These are phyloP conservation scores for Glycine latifolia DNA, from an alignment of 306 rosid genomes.

Conservation along the genomic window DNA sequence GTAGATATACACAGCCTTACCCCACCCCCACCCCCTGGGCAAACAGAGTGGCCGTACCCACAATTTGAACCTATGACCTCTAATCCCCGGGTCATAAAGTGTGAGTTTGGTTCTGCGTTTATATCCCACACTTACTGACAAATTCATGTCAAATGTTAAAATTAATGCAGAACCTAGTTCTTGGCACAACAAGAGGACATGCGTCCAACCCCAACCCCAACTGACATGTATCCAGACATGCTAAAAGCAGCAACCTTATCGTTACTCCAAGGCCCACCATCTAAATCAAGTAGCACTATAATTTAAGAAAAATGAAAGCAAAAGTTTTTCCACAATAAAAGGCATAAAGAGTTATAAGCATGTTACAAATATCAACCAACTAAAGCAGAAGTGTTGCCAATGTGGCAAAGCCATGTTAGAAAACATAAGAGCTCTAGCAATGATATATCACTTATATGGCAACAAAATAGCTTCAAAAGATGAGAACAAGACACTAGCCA, in stretches of 20 bases:
- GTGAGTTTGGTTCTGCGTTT: too few relatives aligned
- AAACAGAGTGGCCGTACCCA: not conserved
- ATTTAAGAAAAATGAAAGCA: conserved; percentile 1
- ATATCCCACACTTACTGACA: too few relatives aligned
- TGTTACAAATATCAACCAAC: not conserved
- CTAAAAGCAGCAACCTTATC: not conserved
- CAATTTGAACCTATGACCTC: not conserved
- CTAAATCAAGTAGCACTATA: conserved; percentile 29
- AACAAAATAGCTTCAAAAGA: conserved; percentile 22
- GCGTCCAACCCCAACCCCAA: too few relatives aligned
- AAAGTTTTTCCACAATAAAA: conserved; percentile 17
- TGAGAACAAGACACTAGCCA: conserved; percentile 25
- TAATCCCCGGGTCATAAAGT: not conserved
- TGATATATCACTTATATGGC: not conserved
- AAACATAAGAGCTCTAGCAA: conserved; percentile 23
- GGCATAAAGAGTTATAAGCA: conserved; percentile 8
- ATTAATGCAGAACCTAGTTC: too few relatives aligned
- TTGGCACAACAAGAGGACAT: too few relatives aligned
- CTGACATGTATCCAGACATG: too few relatives aligned
- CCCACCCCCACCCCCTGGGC: not conserved
- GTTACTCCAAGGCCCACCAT: not conserved
- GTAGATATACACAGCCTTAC: not conserved
- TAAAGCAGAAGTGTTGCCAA: not conserved
- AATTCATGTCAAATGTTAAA: too few relatives aligned
- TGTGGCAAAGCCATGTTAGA: not conserved